Base-by-base conservation (phyloP, 116 monocot species). In the Phalaenopsis hybrid region DNA sequence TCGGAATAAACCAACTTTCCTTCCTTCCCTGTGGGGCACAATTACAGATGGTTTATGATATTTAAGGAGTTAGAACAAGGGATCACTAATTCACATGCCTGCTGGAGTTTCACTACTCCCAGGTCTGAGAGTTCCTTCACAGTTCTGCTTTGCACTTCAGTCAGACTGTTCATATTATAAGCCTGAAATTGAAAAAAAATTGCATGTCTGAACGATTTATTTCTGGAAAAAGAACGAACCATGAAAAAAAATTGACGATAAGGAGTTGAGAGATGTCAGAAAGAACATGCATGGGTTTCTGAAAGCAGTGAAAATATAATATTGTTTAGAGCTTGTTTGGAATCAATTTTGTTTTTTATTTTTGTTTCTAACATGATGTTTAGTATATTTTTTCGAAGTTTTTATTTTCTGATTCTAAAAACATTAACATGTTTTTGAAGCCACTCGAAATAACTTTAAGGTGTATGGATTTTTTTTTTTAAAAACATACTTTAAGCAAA, bases 1-100 rank as follows among this genome's bases (percentile, higher is more conserved):
- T 99, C 33, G 98, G 98, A 57, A 99, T 90, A 77, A 99, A 99
- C 95, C 95, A 99, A 80, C 86, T 88, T 48, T 95, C 98, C 81
- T 99, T 99, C 82, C 95, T 90, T 59, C 95, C 98, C 98, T 99
- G 85, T 48, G 85, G 87, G 18, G 45, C 63, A 78, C 44, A 75
- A 74, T 59, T 13, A 76, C 23, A 43, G 28, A 20, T 52, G 13
- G 1, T 7, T 63, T 21, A 46, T 57, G 49, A 52, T 51, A 15
- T 55, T 17, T 55, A 21, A 77, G 20, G 44, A 51, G 51, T 5
- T n/a, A 13, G 18, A 77, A 46, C 0, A 20, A 45, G 21, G 75
- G 46, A 75, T 75, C 46, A 75, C 48, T 21, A 45, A 25, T 31
- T 50, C 45, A 37, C 72, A 72, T 33, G 93, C 98, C 90, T 95